phyloP scores from a whole-genome alignment of 306 rosid genomes.

The Calophaca sinica region DNA sequence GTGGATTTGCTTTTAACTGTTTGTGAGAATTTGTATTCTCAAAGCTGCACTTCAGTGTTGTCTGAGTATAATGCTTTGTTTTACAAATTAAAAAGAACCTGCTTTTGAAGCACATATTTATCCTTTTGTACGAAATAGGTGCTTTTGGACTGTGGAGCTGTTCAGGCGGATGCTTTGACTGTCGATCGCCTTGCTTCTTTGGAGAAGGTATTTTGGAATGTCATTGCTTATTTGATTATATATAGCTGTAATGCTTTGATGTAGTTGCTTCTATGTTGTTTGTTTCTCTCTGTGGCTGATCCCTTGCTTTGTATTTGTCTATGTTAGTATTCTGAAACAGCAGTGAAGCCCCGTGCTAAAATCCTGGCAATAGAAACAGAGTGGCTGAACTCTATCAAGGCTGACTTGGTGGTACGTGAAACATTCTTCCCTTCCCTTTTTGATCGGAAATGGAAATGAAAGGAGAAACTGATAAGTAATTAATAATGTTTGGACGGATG shows the following conservation, averaged over 20 bases:
- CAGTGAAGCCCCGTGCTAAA: conserved; percentile 78
- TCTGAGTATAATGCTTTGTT: conserved; percentile 4
- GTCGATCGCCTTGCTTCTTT: conserved; percentile 97
- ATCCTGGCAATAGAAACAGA: conserved; percentile 78
- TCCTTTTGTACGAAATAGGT: conserved; percentile 57
- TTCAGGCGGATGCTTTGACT: conserved; percentile 95
- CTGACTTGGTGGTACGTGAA: conserved; percentile 85
- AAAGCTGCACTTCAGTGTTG: conserved; percentile 4
- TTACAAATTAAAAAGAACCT: not conserved
- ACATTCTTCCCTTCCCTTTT: conserved; percentile 28
- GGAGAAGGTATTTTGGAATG: conserved; percentile 68
- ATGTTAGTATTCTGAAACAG: conserved; percentile 85
- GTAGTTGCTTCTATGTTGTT: not conserved
- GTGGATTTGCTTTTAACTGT: conserved; percentile 5
- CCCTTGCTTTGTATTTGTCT: conserved; percentile 31
- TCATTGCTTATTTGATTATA: conserved; percentile 17
- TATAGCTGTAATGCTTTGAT: conserved; percentile 10
- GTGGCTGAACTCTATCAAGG: conserved; percentile 90
- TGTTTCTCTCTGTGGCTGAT: conserved; percentile 29
- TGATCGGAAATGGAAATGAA: conserved; percentile 13
- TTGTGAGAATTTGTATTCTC: conserved; percentile 24
- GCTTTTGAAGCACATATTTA: conserved; percentile 19
- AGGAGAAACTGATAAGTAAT: conserved; percentile 17
- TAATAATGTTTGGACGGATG: conserved; percentile 7
- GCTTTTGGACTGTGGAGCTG: conserved; percentile 95